A percentile compares a stretch with the other conserved stretches of the same genome.
phyloP scores from a whole-genome alignment of 163 green algal genomes.

The Coccomyxa subellipsoidea region DNA sequence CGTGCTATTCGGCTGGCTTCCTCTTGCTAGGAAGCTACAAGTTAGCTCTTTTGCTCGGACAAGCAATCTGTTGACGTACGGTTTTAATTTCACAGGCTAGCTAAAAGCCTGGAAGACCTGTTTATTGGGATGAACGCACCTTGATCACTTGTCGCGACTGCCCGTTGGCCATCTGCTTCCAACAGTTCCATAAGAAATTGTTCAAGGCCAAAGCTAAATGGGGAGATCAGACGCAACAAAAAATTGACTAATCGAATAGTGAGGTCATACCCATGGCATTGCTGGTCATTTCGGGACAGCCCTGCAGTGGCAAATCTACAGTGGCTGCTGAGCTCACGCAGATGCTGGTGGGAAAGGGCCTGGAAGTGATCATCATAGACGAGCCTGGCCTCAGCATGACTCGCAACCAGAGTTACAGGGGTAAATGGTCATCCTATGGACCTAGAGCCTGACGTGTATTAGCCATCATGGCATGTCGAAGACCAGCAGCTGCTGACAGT shows the following conservation, averaged over 20 bases:
- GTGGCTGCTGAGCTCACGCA: constrained; percentile 47
- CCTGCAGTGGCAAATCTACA: constrained; percentile 78
- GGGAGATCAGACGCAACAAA: too few relatives aligned
- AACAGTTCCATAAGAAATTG: too few relatives aligned
- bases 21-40: not conserved
- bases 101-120: too few relatives aligned
- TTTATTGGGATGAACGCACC: too few relatives aligned
- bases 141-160: too few relatives aligned
- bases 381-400: constrained; percentile 69
- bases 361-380: constrained; percentile 50
- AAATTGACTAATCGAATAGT: not conserved
- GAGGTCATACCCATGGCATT: constrained; percentile 61
- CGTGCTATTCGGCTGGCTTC: not conserved
- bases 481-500: not conserved
- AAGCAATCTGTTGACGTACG: not conserved
- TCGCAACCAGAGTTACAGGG: constrained; percentile 70
- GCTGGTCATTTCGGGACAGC: constrained; percentile 81
- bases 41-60: not conserved
- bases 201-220: too few relatives aligned
- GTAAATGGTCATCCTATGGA: too few relatives aligned
- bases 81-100: too few relatives aligned
- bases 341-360: constrained; percentile 23
- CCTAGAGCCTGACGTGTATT: too few relatives aligned
- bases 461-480: too few relatives aligned
- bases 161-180: too few relatives aligned